Evolutionary conservation across 2,329 filamentous ascomycete genomes (phyloP).

Genomic region (Fusarium incarnatum): DNA sequence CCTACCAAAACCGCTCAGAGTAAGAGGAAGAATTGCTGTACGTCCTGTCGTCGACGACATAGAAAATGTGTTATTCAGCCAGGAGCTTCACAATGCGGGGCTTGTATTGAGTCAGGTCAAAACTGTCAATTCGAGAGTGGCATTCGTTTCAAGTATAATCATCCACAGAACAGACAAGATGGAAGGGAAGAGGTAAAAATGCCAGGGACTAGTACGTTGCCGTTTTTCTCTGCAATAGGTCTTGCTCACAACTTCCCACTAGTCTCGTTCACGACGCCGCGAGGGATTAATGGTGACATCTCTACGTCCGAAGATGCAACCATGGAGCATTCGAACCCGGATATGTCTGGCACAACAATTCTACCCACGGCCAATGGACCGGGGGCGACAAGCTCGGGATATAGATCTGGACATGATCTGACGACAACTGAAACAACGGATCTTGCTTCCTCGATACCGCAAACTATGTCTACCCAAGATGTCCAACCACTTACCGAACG

Average conservation of each 20-base stretch:
- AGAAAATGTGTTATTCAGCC: conserved; percentile 4
- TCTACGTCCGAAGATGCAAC: too few species aligned
- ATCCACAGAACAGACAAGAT: fast-evolving
- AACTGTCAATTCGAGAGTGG: conserved; percentile 4
- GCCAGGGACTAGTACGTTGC: neutral
- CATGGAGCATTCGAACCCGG: too few species aligned
- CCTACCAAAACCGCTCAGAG: neutral
- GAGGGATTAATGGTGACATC: neutral
- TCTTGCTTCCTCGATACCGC: neutral
- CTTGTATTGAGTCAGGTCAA: neutral
- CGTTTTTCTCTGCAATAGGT: too few species aligned
- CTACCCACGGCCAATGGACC: neutral
- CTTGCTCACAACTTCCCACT: fast-evolving
- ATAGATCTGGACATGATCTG: neutral
- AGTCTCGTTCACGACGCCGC: conserved; percentile 6
- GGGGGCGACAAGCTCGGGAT: neutral
- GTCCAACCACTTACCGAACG: neutral
- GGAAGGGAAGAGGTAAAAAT: neutral
- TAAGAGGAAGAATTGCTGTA: conserved; percentile 6
- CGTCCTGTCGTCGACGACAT: neutral
- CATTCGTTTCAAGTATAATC: conserved; percentile 13
- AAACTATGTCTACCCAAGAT: neutral
- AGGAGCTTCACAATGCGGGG: neutral
- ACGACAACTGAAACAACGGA: neutral
- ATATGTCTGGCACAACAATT: neutral